Evolutionary conservation across 208 protist genomes (phyloP).

Genomic region (Histomonas meleagridis): DNA sequence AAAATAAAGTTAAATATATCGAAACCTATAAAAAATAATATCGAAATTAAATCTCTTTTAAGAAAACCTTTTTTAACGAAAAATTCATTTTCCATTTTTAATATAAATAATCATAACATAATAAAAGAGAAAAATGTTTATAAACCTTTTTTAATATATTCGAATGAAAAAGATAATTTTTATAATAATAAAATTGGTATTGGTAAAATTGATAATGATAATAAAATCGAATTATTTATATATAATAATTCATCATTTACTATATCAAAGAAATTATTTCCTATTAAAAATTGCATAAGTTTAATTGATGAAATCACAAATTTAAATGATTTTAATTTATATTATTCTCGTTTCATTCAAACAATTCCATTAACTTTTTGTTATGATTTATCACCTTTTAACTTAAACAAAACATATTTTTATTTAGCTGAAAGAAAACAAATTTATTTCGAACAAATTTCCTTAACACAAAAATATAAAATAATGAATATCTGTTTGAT

Average conservation of each 20-base stretch:
- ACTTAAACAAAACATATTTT: background rate
- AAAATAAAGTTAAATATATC: background rate
- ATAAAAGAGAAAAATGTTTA: background rate
- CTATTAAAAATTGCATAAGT: background rate
- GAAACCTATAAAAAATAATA: background rate
- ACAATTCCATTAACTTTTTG: background rate
- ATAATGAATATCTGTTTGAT: background rate
- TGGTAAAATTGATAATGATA: background rate
- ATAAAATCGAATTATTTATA: background rate
- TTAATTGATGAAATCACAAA: background rate
- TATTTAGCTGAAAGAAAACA: background rate
- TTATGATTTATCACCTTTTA: background rate
- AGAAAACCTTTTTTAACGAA: background rate
- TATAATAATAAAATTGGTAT: background rate
- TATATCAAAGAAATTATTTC: background rate
- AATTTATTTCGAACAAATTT: background rate
- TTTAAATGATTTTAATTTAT: background rate
- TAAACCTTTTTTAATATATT: background rate
- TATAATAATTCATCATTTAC: background rate
- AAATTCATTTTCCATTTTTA: background rate
- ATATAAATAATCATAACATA: background rate
- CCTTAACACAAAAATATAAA: background rate
- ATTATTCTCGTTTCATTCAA: background rate
- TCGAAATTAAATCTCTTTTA: background rate
- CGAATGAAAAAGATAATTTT: background rate